phyloP scores from a whole-genome alignment of 2,329 filamentous ascomycete genomes.

The Xylaria arbuscula region DNA sequence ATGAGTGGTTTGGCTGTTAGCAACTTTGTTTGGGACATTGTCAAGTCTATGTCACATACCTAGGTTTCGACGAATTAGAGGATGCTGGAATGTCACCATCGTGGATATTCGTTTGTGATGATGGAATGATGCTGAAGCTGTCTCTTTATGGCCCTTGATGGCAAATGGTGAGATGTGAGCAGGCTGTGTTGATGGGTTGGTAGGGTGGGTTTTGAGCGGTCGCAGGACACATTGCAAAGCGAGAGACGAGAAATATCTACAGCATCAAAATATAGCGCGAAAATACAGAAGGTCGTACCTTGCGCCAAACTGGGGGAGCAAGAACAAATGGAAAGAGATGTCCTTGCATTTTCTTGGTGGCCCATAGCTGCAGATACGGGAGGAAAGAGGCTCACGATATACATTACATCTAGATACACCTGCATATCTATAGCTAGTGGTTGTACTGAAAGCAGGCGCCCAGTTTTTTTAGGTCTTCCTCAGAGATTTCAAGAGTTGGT shows the following conservation, averaged over 20 bases:
- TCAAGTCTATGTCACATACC: slow-evolving; percentile 6
- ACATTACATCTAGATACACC: too few relatives aligned
- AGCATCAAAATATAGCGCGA: background rate
- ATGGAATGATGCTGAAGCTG: background rate
- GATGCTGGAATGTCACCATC: slow-evolving; percentile 1
- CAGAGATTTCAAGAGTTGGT: too few relatives aligned
- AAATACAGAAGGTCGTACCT: background rate
- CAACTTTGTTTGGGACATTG: background rate
- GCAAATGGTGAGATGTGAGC: background rate
- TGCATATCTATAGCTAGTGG: too few relatives aligned
- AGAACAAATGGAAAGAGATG: background rate
- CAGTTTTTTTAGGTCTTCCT: too few relatives aligned
- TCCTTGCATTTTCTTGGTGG: background rate
- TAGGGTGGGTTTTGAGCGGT: background rate
- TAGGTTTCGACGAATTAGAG: background rate
- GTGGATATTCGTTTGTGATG: background rate
- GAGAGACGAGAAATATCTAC: background rate
- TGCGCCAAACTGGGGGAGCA: background rate
- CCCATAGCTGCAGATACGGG: background rate
- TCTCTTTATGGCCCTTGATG: background rate
- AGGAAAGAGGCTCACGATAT: background rate
- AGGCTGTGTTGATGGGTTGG: background rate
- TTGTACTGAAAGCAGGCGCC: too few relatives aligned
- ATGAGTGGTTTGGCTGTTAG: slow-evolving; percentile 1
- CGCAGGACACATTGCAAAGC: background rate